Percentiles rank a stretch among this genome's conserved stretches.
phyloP scores from a whole-genome alignment of 2,329 filamentous ascomycete species.

The Exophiala phaeomuriformis region DNA sequence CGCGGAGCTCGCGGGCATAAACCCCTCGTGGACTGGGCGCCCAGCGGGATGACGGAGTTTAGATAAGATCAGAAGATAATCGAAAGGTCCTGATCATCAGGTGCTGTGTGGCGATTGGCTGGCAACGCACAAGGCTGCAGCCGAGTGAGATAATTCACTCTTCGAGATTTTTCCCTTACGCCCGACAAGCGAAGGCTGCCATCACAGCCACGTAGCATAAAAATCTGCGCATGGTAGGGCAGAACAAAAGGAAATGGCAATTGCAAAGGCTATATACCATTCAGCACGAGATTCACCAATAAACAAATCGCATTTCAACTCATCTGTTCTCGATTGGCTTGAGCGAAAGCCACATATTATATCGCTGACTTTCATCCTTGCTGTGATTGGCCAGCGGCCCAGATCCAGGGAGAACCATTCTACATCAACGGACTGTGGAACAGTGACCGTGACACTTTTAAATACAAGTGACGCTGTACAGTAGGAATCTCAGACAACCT shows the following conservation, averaged over 20 bases:
- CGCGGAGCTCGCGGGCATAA: too few relatives aligned
- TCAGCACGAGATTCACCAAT: background rate
- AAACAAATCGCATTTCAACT: background rate
- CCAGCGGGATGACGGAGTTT: too few relatives aligned
- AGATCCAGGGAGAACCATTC: background rate
- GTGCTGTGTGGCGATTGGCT: background rate
- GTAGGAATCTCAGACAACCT: too few relatives aligned
- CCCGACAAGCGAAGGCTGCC: background rate
- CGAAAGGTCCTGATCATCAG: background rate
- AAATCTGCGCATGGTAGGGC: background rate
- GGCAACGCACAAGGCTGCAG: background rate
- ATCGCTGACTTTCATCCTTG: slow-evolving; percentile 8
- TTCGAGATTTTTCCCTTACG: background rate
- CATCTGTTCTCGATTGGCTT: background rate
- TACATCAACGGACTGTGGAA: background rate
- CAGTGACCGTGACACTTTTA: background rate
- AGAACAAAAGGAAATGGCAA: background rate
- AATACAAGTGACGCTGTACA: too few relatives aligned
- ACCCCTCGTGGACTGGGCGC: too few relatives aligned
- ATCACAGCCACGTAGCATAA: background rate
- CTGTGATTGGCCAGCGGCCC: slow-evolving; percentile 7
- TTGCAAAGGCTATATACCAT: background rate
- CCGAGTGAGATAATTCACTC: background rate
- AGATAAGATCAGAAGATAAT: too few relatives aligned
- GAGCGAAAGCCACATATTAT: background rate